These are phyloP conservation scores for Cetradonia linearis DNA, from an alignment of 495 filamentous ascomycete species.

Conservation along the genomic window DNA sequence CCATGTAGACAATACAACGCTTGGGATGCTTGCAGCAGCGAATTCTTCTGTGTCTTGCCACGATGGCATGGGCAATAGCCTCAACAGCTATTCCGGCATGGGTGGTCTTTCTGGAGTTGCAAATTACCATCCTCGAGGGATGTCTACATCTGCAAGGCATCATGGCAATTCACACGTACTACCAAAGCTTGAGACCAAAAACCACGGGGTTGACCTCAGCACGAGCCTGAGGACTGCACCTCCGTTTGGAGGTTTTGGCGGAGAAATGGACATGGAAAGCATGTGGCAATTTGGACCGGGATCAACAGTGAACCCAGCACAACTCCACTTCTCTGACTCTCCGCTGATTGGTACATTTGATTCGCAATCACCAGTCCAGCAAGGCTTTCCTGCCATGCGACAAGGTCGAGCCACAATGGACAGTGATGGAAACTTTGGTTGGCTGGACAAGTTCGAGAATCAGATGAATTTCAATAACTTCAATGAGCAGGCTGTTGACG, in stretches of 20 bases:
- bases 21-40: conserved; percentile 58
- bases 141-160: conserved; percentile 55
- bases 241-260: conserved; percentile 55
- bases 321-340: conserved; percentile 83
- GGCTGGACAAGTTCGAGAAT: conserved; percentile 76
- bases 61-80: conserved; percentile 29
- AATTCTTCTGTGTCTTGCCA: conserved; percentile 46
- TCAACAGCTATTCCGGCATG: conserved; percentile 58
- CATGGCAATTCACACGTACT: conserved; percentile 56
- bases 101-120: conserved; percentile 54
- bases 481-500: conserved; percentile 74
- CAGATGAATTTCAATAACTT: conserved; percentile 56
- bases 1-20: conserved; percentile 71
- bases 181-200: conserved; percentile 74
- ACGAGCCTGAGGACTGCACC: conserved; percentile 72
- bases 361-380: conserved; percentile 62
- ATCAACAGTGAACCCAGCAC: conserved; percentile 87
- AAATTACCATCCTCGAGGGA: conserved; percentile 57
- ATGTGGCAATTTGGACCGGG: conserved; percentile 56
- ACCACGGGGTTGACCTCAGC: conserved; percentile 51
- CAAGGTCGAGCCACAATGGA: conserved; percentile 45
- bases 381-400: conserved; percentile 50
- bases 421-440: conserved; percentile 71
- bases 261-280: conserved; percentile 66
- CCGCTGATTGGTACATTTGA: conserved; percentile 64